Conservation (phyloP, 805 yeast genomes). For the Sungouiella blattae region DNA sequence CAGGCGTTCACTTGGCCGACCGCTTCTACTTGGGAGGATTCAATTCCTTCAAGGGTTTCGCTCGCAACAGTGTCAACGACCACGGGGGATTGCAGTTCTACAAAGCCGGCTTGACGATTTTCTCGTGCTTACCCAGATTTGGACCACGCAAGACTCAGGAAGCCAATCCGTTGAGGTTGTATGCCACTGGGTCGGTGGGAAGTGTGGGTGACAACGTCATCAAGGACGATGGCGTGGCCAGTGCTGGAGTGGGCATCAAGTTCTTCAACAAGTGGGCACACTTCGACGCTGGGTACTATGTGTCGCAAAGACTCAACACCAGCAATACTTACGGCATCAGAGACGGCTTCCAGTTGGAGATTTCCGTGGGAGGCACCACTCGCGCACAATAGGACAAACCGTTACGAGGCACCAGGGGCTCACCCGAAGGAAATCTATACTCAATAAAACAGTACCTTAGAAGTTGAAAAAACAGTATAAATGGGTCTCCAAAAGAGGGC, state of each 20-base stretch:
- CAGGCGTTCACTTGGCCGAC: slow-evolving; percentile 62
- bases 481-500: too few relatives aligned
- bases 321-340: slow-evolving; percentile 24
- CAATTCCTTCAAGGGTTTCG: slow-evolving; percentile 67
- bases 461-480: too few relatives aligned
- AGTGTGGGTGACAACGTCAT: slow-evolving; percentile 37
- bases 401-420: too few relatives aligned
- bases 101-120: slow-evolving; percentile 56
- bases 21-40: slow-evolving; percentile 83
- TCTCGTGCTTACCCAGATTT: slow-evolving; percentile 53
- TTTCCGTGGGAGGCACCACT: slow-evolving; percentile 35
- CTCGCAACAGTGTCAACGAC: slow-evolving; percentile 64
- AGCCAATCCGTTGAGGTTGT: slow-evolving; percentile 44
- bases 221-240: slow-evolving; percentile 21
- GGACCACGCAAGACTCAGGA: slow-evolving; percentile 22
- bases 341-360: slow-evolving; percentile 37
- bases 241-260: slow-evolving; percentile 35
- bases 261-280: slow-evolving; percentile 40
- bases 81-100: slow-evolving; percentile 68
- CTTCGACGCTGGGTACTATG: slow-evolving; percentile 39
- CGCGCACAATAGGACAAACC: too few relatives aligned
- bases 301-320: slow-evolving; percentile 22
- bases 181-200: slow-evolving; percentile 66
- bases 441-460: too few relatives aligned
- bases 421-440: too few relatives aligned